Base-by-base conservation (phyloP, 2,329 filamentous ascomycete species). In the Fusarium equiseti region DNA sequence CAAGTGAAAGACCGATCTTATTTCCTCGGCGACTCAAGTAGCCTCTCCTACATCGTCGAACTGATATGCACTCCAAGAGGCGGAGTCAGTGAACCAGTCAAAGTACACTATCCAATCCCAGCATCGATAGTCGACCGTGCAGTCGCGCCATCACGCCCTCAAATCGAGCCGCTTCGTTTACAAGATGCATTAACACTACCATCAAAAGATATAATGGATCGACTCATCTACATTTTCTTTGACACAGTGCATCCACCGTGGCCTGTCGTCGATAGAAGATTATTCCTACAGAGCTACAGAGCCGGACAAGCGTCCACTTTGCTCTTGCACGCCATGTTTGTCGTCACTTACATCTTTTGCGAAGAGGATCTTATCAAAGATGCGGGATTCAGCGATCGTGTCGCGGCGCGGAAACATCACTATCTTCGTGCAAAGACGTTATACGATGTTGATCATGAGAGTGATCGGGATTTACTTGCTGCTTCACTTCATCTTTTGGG, bases 91-190 rank as follows among this genome's bases (percentile, higher is more conserved):
- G 67, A 68, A n/a, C 70, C 70, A 1, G 46, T 73, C n/a, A 73
- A 73, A 6, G 70, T 72, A 0, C 70, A 72, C 18, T 71, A 72
- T 42, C 70, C 70, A 3, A 72, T 72, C 7, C 70, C 70, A 6
- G 66, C 70, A 15, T 71, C 70, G 0, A 64, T 72, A 35, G 59
- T 45, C 1, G 66, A 73, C n/a, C 59, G 56, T 2, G 54, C 66
- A 45, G 55, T 60, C 2, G 49, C 48, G 2, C 59, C 64, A 2
- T 49, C 54, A 1, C 48, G 65, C 1, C 63, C 59, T 5, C 58
- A 60, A 10, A 44, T 60, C 2, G 67, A 61, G 9, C 56, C 52
- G 5, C 43, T 56, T 1, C 50, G 62, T 2, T 18, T 73, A 3
- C 52, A 62, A 7, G 66, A 71, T 16, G 71, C 72, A 0, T 18